Evolutionary conservation across 768 basidiomycete genomes (phyloP).

Genomic region (Thelephora ganbajun): DNA sequence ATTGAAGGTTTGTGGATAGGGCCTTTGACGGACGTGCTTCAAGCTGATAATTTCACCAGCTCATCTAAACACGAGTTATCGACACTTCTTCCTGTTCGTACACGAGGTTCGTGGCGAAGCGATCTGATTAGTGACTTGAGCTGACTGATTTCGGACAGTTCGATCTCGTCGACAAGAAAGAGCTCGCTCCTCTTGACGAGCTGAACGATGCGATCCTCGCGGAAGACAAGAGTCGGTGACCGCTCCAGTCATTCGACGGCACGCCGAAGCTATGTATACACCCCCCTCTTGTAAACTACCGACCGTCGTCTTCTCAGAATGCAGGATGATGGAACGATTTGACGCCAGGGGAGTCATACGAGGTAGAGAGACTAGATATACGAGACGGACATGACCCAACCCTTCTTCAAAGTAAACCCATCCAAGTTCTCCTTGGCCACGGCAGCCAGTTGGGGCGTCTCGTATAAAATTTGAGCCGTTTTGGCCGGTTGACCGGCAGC

Average conservation of each 20-base stretch:
- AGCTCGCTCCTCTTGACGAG: constrained; percentile 88
- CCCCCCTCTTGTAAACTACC: not conserved
- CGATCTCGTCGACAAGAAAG: constrained; percentile 91
- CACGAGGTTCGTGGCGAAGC: constrained; percentile 54
- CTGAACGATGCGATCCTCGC: constrained; percentile 82
- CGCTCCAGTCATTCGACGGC: not conserved
- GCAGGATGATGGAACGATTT: constrained; percentile 4
- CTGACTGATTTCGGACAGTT: constrained; percentile 35
- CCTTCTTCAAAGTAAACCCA: constrained; percentile 78
- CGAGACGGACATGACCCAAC: constrained; percentile 69
- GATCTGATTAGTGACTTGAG: not conserved
- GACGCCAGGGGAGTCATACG: not conserved
- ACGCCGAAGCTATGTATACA: not conserved
- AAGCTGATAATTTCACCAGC: constrained; percentile 31
- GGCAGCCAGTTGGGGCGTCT: constrained; percentile 56
- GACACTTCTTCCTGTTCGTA: constrained; percentile 95
- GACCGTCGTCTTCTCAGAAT: not conserved
- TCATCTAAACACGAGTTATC: constrained; percentile 95
- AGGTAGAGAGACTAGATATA: constrained; percentile 31
- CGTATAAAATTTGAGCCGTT: constrained; percentile 71
- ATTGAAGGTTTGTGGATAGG: constrained; percentile 66
- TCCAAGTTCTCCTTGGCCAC: constrained; percentile 74
- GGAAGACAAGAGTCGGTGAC: constrained; percentile 29
- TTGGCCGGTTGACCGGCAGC: constrained; percentile 55
- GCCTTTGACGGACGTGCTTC: not conserved